Base-by-base conservation (phyloP, 805 yeast genomes). In the Saccharomycopsis sp. region DNA sequence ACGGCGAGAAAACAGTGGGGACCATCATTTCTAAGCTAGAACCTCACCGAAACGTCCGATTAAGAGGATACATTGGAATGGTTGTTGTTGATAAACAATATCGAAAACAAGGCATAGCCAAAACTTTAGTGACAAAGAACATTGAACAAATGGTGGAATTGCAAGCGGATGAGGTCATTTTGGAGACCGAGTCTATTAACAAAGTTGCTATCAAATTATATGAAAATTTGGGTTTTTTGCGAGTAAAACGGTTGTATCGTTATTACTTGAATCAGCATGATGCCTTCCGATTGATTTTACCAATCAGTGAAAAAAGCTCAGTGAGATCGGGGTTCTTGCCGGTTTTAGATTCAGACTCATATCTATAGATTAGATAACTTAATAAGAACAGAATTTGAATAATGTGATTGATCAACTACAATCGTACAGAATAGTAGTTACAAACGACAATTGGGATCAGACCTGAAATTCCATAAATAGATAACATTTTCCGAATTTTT, bases 21-120 rank as follows among this genome's bases (percentile, higher is more conserved):
- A 84, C 81, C 29, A 77, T 89, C 5, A 83, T 92, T 5, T 78
- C 94, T 39, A 85, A 87, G 52, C 73, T 77, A 10, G 94, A 83
- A 48, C 64, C 72, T 1, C 96, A 89, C 59, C 68, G 89, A 44
- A 67, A 70, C 18, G 78, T 74, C 9, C 66, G 95, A 45, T 55
- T 67, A 50, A 68, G 98, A 45, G 98, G 98, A 0, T 92, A 92
- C 54, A 88, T 92, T 21, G 98, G 96, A 2, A 92, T 92, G 98
- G 62, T 92, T 40, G 95, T 94, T 0, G 94, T 89, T 10, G 77
- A 78, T 37, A 74, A 76, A 29, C 55, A 60, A 13, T 77, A 69
- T 55, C 64, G 98, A 41, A 88, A 94, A 2, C 64, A 62, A 33
- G 95, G 96, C 1, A 80, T 88, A 35, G 96, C 96, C 2, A 79